Base-by-base conservation (phyloP, 148 eudicot genomes). In the Persicaria tinctoria region DNA sequence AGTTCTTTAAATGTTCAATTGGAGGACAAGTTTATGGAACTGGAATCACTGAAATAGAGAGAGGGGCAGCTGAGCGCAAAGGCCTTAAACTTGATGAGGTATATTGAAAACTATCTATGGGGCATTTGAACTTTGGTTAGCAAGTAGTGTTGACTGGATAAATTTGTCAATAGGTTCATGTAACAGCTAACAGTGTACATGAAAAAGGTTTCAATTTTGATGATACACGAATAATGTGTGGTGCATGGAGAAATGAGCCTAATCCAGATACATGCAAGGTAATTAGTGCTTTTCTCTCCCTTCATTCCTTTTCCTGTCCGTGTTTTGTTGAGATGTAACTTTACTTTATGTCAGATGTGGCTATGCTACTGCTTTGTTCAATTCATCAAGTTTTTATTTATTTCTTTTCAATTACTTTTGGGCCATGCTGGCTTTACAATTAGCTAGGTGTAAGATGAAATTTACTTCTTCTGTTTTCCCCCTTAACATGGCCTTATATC, bases 181-280 rank as follows among this genome's bases (percentile, higher is more conserved):
- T 85, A 76, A 79, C 87, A 53, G 82, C 96, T 72, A 84, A 78
- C 74, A 80, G 82, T 60, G 78, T 75, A 73, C 92, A 80, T 49
- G 98, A 95, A 69, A 95, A 92, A 80, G 98, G 98, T 73, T 95
- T 92, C 82, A 95, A 95, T 83, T 95, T 95, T 83, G 93, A 95
- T 59, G 98, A 95, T 81, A 83, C 78, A 45, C 84, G 96, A 82
- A 86, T 95, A 75, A 95, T 95, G 98, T 84, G 85, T 75, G 98
- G 98, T 82, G 97, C 96, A 63, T 95, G 97, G 97, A 88, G 98
- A 85, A 92, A 92, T 82, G 96, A 92, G 84, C 91, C 96, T 75
- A 86, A 90, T 87, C 87, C 97, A 74, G 98, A 92, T 79, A 56
- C 84, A 75, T 95, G 97, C 92, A 90, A 84, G 95, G 98, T 95